Base-by-base conservation (phyloP, 345 rosid species). In the Trapa bicornis region DNA sequence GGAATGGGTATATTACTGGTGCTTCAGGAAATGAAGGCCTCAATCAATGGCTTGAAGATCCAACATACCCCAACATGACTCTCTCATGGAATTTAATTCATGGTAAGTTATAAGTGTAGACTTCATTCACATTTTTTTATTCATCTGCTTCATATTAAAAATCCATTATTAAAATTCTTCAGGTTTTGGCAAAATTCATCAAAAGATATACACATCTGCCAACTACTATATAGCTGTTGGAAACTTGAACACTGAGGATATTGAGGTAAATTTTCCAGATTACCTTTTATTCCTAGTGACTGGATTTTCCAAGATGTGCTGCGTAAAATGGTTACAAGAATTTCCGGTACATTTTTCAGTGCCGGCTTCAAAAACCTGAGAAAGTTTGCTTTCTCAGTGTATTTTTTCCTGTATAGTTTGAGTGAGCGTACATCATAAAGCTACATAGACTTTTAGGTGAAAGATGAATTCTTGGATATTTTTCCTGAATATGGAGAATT, bases 11-110 rank as follows among this genome's bases (percentile, higher is more conserved):
- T 80, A 80, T 78, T 85, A 75, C 76, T 80, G 33, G 73, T 67
- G 60, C 70, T 82, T 66, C 83, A 94, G 99, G 99, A 64, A 80
- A 65, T 68, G 97, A 91, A 70, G 91, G 91, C 76, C 84, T 94
- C 75, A 67, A 85, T 67, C 84, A 80, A 68, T 94, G 99, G 99
- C 86, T 83, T 33, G 82, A 84, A 64, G 85, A 94, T 72, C 96
- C 96, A 67, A 80, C 92, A 62, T 84, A 85, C 81, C 89, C 98
- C 48, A 87, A 89, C 83, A 80, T 85, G 36, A 83, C 96, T 50
- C 70, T 89, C 68, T 87, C 95, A 38, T 92, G 98, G 98, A 87
- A 86, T 69, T 68, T 85, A 68, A 75, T 92, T 76, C 81, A 80
- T 54, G 96, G 96, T 83, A 67, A 82, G 88, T 61, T 57, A 37